Conservation (phyloP, 2,329 filamentous ascomycete species). For the Exophiala alcalophila region DNA sequence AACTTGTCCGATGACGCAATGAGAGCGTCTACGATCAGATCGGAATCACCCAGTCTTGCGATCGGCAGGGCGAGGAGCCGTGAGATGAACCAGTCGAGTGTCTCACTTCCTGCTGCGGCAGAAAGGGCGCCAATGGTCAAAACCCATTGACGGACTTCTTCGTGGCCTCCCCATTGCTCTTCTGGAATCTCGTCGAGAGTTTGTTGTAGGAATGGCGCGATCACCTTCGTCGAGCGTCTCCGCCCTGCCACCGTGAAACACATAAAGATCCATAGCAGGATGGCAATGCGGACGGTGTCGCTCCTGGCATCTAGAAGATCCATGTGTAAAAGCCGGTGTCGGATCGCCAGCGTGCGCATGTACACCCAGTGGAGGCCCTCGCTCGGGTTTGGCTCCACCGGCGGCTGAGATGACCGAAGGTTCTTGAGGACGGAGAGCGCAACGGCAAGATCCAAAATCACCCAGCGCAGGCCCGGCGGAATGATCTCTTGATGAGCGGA, state of each 20-base stretch:
- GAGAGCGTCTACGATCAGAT: constrained; percentile 3
- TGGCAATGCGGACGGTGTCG: constrained; percentile 10
- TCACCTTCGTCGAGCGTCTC: constrained; percentile 11
- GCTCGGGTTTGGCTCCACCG: background rate
- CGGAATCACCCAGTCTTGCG: background rate
- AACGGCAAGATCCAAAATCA: constrained; percentile 16
- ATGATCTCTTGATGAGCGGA: constrained; percentile 15
- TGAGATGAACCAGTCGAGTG: constrained; percentile 9
- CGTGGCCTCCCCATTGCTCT: constrained; percentile 11
- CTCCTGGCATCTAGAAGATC: constrained; percentile 12
- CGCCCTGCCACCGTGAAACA: constrained; percentile 16
- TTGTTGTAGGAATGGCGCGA: constrained; percentile 11
- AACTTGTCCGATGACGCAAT: constrained; percentile 4
- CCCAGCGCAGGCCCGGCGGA: constrained; percentile 14
- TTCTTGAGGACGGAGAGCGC: constrained; percentile 8
- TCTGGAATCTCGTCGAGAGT: constrained; percentile 4
- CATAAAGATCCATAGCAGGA: constrained; percentile 21
- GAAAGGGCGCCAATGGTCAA: constrained; percentile 13
- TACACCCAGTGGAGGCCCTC: constrained; percentile 20
- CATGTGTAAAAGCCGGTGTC: constrained; percentile 17
- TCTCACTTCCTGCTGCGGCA: constrained; percentile 3
- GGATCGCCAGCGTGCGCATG: constrained; percentile 18
- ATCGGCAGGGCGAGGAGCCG: background rate
- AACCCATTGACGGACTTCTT: constrained; percentile 13
- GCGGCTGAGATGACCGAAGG: background rate